A percentile compares a stretch with the other conserved stretches of the same genome.
Conservation (phyloP, 1,139 yeast genomes). For the Hansenula sp. region DNA sequence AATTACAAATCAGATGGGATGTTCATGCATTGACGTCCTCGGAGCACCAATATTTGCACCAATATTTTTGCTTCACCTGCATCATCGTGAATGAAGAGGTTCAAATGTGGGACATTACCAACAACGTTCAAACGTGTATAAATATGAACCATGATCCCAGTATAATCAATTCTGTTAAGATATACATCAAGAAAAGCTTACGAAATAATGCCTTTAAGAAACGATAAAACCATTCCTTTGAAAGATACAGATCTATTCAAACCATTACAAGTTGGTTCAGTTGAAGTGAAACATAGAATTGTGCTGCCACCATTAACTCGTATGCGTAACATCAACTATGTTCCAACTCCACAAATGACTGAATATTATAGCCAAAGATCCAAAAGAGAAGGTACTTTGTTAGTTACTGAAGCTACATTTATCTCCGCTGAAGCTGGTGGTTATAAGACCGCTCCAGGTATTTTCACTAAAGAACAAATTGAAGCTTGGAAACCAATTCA, state of each 20-base stretch:
- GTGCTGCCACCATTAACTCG: slow-evolving; percentile 47
- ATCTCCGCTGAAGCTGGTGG: slow-evolving; percentile 30
- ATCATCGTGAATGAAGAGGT: too few relatives aligned
- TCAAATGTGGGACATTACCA: too few relatives aligned
- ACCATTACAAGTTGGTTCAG: slow-evolving; percentile 38
- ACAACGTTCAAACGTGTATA: too few relatives aligned
- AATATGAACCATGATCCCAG: too few relatives aligned
- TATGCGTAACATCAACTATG: slow-evolving; percentile 32
- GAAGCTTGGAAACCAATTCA: slow-evolving; percentile 32
- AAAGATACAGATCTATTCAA: slow-evolving; percentile 34
- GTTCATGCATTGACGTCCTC: too few relatives aligned
- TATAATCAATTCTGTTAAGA: too few relatives aligned
- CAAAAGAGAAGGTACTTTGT: slow-evolving; percentile 43
- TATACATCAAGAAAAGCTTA: too few relatives aligned
- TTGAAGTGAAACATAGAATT: slow-evolving; percentile 31
- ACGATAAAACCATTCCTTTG: background rate
- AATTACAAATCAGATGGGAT: too few relatives aligned
- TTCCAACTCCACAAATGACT: slow-evolving; percentile 42
- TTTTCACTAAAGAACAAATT: slow-evolving; percentile 37
- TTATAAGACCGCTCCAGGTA: slow-evolving; percentile 40
- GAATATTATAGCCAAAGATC: slow-evolving; percentile 54
- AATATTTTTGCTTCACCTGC: too few relatives aligned
- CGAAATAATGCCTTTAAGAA: background rate
- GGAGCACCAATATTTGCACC: too few relatives aligned
- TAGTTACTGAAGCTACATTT: slow-evolving; percentile 41